phyloP scores from a whole-genome alignment of 2,329 filamentous ascomycete genomes.

The Fusarium sp. region DNA sequence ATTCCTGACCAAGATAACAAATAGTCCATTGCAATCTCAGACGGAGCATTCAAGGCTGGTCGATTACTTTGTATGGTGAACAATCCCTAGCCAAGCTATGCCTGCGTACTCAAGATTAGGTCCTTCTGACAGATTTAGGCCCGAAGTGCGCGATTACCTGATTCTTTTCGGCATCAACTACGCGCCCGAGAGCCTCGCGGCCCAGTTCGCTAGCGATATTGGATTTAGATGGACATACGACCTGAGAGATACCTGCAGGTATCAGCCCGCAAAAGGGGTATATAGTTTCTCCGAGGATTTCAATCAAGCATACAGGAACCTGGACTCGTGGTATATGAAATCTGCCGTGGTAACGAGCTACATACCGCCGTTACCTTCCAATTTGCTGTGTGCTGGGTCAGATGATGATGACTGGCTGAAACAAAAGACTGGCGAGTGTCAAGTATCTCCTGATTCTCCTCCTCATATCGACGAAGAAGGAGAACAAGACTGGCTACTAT shows the following conservation, averaged over 20 bases:
- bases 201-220: not conserved
- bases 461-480: not conserved
- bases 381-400: fast-evolving
- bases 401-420: not conserved
- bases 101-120: fast-evolving
- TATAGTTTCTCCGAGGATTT: not conserved
- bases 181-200: not conserved
- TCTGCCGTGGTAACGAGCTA: not conserved
- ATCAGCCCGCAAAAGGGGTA: not conserved
- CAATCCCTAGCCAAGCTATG: fast-evolving
- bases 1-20: not conserved
- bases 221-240: not conserved
- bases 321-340: not conserved
- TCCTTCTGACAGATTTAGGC: not conserved
- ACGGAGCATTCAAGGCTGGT: not conserved
- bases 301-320: not conserved
- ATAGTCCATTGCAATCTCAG: not conserved
- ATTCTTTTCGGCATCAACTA: not conserved
- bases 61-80: not conserved
- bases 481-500: not conserved
- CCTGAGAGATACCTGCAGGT: not conserved
- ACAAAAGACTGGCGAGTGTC: fast-evolving
- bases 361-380: not conserved
- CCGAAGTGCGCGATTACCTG: not conserved
- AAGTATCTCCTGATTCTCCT: not conserved